Evolutionary conservation across 2,329 filamentous ascomycete genomes (phyloP).

Genomic region (Rutstroemia sp.): DNA sequence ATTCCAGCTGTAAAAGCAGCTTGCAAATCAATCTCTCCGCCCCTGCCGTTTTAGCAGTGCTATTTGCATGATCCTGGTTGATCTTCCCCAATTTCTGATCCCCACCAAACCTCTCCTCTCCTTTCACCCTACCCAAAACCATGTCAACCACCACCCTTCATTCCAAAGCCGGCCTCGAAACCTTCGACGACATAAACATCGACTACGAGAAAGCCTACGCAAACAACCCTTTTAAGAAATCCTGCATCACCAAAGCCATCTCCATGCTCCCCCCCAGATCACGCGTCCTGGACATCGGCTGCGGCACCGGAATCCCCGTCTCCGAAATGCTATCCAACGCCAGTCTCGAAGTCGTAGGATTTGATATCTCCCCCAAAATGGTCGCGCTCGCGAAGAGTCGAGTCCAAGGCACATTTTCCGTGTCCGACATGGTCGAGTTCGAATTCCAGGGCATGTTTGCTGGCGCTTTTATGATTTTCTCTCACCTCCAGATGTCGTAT

Average conservation of each 20-base stretch:
- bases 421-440: slow-evolving; percentile 16
- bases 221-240: slow-evolving; percentile 1
- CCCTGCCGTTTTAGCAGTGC: not conserved
- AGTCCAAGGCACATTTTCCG: slow-evolving; percentile 14
- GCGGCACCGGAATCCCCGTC: slow-evolving; percentile 30
- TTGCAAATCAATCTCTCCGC: too few relatives aligned
- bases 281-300: slow-evolving; percentile 28
- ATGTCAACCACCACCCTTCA: slow-evolving; percentile 10
- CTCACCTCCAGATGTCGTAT: slow-evolving; percentile 25
- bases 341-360: slow-evolving; percentile 13
- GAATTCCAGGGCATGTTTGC: slow-evolving; percentile 19
- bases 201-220: slow-evolving; percentile 8
- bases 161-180: slow-evolving; percentile 19
- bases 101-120: too few relatives aligned
- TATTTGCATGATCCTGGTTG: not conserved
- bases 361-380: slow-evolving; percentile 32
- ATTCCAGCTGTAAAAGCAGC: too few relatives aligned
- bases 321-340: slow-evolving; percentile 21
- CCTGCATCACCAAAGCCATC: not conserved
- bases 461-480: slow-evolving; percentile 28
- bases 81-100: too few relatives aligned
- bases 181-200: slow-evolving; percentile 8
- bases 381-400: slow-evolving; percentile 6
- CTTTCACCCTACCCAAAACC: not conserved
- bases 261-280: not conserved